phyloP scores from a whole-genome alignment of 176 grass and related monocot genomes.

The Hordeum vulgare region MorexV3_pseudomolecules_assembly NC_058520.1:45903562-45904061 shows the following conservation, averaged over 20 bases:
- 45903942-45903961: neutral
- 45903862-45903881: constrained; percentile 13
- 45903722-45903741: neutral
- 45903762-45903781: neutral
- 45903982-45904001: neutral
- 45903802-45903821: neutral
- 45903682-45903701: constrained; percentile 5
- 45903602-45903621: neutral
- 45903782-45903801: neutral
- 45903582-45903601: too few species aligned
- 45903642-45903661: neutral
- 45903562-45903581: too few species aligned
- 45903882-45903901: constrained; percentile 5
- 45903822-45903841: neutral
- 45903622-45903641: neutral
- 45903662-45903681: constrained; percentile 12
- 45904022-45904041: too few species aligned
- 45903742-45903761: neutral
- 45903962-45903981: neutral
- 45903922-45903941: neutral
- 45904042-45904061: too few species aligned
- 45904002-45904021: too few species aligned
- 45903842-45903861: neutral
- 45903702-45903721: neutral
- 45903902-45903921: constrained; percentile 13